A percentile compares a stretch with the other conserved stretches of the same genome.
phyloP scores from a whole-genome alignment of 2,329 filamentous ascomycete genomes.

The Fusarium cyanostomum region DNA sequence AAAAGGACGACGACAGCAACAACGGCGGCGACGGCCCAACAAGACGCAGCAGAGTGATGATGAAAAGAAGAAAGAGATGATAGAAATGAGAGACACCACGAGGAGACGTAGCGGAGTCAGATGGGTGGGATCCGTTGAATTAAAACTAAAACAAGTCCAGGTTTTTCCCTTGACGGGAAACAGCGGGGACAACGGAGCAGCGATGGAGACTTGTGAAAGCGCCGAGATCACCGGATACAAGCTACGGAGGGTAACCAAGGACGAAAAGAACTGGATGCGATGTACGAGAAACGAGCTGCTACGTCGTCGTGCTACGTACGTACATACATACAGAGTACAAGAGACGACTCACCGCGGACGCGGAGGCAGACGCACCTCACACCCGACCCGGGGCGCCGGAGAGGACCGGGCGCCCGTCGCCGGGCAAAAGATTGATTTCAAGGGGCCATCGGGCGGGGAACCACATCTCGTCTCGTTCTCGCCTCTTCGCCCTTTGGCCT shows the following conservation, averaged over 20 bases:
- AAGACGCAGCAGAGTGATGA: constrained; percentile 7
- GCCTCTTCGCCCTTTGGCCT: constrained; percentile 17
- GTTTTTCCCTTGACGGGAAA: constrained; percentile 31
- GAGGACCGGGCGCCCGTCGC: constrained; percentile 23
- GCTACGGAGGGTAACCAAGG: constrained; percentile 12
- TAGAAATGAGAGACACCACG: constrained; percentile 24
- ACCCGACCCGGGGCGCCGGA: constrained; percentile 13
- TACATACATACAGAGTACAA: background rate
- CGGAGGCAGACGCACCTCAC: background rate
- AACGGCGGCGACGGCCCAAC: constrained; percentile 3
- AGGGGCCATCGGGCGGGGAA: constrained; percentile 30
- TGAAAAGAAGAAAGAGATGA: constrained; percentile 10
- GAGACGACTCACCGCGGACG: background rate
- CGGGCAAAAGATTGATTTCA: constrained; percentile 19
- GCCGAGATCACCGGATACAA: constrained; percentile 12
- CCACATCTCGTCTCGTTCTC: constrained; percentile 21
- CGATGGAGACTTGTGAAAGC: constrained; percentile 14
- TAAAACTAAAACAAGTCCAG: constrained; percentile 39
- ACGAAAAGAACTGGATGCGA: constrained; percentile 10
- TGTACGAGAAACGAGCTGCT: constrained; percentile 29
- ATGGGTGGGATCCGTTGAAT: constrained; percentile 32
- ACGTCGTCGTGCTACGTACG: no score
- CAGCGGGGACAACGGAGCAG: constrained; percentile 27
- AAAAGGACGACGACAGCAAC: constrained; percentile 14
- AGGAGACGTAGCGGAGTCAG: constrained; percentile 16